Percentiles rank a stretch among this genome's conserved stretches.
Evolutionary conservation across 139 green algal genomes (phyloP).

Genomic region (Spirogloea muscicola): DNA sequence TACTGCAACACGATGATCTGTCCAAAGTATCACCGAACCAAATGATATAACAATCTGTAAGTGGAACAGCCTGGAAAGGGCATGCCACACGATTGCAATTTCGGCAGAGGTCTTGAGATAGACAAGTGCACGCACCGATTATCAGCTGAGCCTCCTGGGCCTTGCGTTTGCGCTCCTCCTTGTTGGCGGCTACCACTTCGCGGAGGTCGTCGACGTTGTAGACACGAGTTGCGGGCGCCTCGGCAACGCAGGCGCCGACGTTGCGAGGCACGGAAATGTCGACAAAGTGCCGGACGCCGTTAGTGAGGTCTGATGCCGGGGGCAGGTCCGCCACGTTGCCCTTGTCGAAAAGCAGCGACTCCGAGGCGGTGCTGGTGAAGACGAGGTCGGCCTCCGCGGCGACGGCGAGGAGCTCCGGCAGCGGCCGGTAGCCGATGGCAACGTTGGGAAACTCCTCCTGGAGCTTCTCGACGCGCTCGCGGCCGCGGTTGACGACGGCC

Average conservation of each 20-base stretch:
- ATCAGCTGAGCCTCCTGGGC: conserved; percentile 65
- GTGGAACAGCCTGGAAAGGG: too few relatives aligned
- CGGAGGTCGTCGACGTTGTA: conserved; percentile 99
- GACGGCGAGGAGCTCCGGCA: conserved; percentile 82
- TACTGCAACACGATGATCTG: too few relatives aligned
- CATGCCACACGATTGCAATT: too few relatives aligned
- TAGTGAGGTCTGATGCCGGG: conserved; percentile 58
- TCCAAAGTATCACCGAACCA: too few relatives aligned
- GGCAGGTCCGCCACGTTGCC: conserved; percentile 55
- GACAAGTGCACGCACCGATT: too few relatives aligned
- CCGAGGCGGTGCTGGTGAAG: conserved; percentile 77
- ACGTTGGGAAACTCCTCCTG: conserved; percentile 94
- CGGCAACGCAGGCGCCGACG: conserved; percentile 76
- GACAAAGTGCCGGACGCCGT: conserved; percentile 85
- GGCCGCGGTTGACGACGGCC: conserved; percentile 86
- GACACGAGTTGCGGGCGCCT: conserved; percentile 64
- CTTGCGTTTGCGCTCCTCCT: conserved; percentile 72
- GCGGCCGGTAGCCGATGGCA: conserved; percentile 87
- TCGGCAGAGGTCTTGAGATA: too few relatives aligned
- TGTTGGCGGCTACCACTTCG: conserved; percentile 96
- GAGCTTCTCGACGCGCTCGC: conserved; percentile 82
- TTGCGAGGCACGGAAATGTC: conserved; percentile 98
- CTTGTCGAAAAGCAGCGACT: conserved; percentile 51
- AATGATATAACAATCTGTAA: too few relatives aligned
- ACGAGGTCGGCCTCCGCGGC: conserved; percentile 79